phyloP scores from a whole-genome alignment of 192 early-diverging fungal species.

The Coemansia furcata region DNA sequence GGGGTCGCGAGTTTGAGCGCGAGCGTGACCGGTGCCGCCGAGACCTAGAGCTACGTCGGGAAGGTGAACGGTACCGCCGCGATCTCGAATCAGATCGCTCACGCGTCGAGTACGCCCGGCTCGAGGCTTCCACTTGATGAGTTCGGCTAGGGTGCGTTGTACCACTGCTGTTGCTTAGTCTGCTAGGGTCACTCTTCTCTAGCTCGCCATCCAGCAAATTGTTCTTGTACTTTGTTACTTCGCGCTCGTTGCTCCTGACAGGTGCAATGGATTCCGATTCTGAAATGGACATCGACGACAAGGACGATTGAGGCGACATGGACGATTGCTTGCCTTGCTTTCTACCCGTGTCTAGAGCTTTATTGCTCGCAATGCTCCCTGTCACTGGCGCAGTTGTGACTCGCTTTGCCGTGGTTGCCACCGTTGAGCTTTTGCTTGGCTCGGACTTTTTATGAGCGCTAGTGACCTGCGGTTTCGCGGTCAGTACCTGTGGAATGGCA shows the following conservation, averaged over 20 bases:
- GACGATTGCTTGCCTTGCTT: background rate
- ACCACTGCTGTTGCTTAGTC: background rate
- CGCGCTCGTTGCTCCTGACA: background rate
- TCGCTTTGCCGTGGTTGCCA: background rate
- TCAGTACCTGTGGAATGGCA: background rate
- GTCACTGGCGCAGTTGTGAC: background rate
- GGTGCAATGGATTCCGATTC: background rate
- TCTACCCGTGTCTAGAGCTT: background rate
- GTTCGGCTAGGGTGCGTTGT: background rate
- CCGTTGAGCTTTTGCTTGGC: background rate
- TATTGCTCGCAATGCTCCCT: background rate
- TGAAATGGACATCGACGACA: background rate
- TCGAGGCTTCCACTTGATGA: background rate
- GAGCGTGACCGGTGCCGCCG: background rate
- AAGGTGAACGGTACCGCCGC: background rate
- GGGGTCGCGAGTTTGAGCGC: background rate
- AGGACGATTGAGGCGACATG: background rate
- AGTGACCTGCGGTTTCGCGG: background rate
- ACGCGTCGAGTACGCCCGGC: background rate
- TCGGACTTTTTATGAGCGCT: background rate
- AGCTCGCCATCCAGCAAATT: background rate
- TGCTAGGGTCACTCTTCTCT: background rate
- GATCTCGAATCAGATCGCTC: background rate
- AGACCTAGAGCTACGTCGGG: background rate
- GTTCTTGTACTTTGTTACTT: background rate